Evolutionary conservation across 371 early-diverging fungal genomes (phyloP).

Genomic region (Mucor circinelloides): DNA sequence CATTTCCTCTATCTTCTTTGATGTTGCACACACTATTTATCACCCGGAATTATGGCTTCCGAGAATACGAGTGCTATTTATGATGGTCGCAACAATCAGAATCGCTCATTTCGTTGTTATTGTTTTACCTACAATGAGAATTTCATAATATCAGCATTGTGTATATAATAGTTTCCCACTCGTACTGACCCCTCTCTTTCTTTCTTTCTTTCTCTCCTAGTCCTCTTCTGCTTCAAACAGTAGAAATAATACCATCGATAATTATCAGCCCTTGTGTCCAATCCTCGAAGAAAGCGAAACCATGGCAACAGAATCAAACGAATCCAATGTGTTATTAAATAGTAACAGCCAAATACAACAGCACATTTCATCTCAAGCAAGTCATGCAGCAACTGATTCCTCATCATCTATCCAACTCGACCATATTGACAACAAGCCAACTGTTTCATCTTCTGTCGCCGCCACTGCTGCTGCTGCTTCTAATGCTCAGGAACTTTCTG

Average conservation of each 20-base stretch:
- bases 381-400: background rate
- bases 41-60: background rate
- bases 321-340: constrained; percentile 6
- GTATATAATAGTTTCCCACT: background rate
- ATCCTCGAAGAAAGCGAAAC: constrained; percentile 48
- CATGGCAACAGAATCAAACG: constrained; percentile 26
- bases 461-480: constrained; percentile 14
- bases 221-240: background rate
- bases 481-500: background rate
- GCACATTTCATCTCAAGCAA: background rate
- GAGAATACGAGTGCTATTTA: background rate
- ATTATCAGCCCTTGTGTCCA: constrained; percentile 27
- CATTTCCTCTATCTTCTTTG: background rate
- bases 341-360: background rate
- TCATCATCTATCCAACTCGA: background rate
- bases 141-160: background rate
- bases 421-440: background rate
- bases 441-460: constrained; percentile 4
- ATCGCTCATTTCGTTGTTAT: background rate
- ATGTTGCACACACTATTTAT: constrained; percentile 6
- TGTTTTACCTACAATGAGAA: constrained; percentile 2
- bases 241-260: constrained; percentile 9
- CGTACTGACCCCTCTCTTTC: background rate
- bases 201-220: constrained; percentile 5
- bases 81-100: background rate